These are phyloP conservation scores for Agrostemma githago DNA, from an alignment of 148 eudicot species.

Conservation along the genomic window DNA sequence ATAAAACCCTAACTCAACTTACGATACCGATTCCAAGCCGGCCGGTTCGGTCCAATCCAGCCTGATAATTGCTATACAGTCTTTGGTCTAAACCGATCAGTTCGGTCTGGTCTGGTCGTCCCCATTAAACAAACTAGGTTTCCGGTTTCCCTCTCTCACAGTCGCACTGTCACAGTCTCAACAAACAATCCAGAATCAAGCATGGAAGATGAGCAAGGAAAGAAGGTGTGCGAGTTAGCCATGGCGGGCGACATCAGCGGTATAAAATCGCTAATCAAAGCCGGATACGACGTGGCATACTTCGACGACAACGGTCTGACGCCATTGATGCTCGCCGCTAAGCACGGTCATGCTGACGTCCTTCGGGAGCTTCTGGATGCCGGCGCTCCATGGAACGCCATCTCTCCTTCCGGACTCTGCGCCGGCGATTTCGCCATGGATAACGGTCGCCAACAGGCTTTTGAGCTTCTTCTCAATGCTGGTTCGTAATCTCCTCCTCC, in stretches of 20 bases:
- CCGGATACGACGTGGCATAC: constrained; percentile 63
- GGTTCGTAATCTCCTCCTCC: constrained; percentile 30
- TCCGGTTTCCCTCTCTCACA: neutral
- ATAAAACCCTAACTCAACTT: too few relatives aligned
- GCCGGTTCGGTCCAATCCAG: too few relatives aligned
- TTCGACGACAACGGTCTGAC: constrained; percentile 66
- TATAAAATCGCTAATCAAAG: constrained; percentile 34
- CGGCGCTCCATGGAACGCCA: constrained; percentile 96
- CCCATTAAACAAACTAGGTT: too few relatives aligned
- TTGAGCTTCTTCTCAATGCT: constrained; percentile 68
- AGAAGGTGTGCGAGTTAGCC: constrained; percentile 57
- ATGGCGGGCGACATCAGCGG: constrained; percentile 43
- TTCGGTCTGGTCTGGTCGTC: too few relatives aligned
- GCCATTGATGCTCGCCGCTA: constrained; percentile 92
- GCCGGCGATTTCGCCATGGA: constrained; percentile 97
- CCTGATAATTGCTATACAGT: too few relatives aligned
- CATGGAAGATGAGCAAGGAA: constrained; percentile 28
- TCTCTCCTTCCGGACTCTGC: constrained; percentile 64
- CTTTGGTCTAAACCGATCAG: too few relatives aligned
- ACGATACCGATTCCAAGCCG: too few relatives aligned
- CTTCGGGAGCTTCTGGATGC: constrained; percentile 62
- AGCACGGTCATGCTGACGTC: constrained; percentile 50
- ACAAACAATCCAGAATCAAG: neutral
- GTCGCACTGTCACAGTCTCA: neutral
- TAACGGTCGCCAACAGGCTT: constrained; percentile 60